Conservation (phyloP, 2,329 filamentous ascomycete genomes). For the Annulohypoxylon truncatum region DNA sequence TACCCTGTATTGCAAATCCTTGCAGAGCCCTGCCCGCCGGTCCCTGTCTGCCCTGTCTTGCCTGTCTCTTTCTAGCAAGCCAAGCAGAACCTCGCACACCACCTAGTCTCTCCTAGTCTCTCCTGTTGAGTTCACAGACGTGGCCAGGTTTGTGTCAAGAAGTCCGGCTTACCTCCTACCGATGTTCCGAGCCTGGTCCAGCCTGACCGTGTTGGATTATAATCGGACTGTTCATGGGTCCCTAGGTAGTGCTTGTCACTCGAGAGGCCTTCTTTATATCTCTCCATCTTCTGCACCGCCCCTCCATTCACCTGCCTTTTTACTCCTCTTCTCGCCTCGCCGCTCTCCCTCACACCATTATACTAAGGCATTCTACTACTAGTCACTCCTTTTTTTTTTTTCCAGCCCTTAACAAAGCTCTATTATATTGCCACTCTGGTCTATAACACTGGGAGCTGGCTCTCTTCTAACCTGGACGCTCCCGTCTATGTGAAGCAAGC, state of each 20-base stretch:
- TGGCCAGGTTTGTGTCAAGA: conserved; percentile 59
- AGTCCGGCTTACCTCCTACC: conserved; percentile 64
- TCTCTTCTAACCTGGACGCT: conserved; percentile 60
- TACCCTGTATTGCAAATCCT: conserved; percentile 53
- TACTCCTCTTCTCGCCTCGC: conserved; percentile 58
- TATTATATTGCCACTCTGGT: conserved; percentile 57
- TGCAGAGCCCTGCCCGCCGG: conserved; percentile 47
- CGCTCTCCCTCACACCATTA: conserved; percentile 56
- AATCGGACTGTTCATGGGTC: conserved; percentile 53
- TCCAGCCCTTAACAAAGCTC: conserved; percentile 48
- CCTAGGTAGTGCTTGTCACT: conserved; percentile 57
- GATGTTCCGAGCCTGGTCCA: conserved; percentile 62
- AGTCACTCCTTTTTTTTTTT: conserved; percentile 65
- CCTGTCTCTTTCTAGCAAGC: conserved; percentile 53
- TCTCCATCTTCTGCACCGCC: conserved; percentile 62
- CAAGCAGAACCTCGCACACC: conserved; percentile 55
- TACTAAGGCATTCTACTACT: conserved; percentile 52
- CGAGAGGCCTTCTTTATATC: conserved; percentile 64
- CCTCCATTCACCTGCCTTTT: conserved; percentile 56
- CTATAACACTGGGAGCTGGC: conserved; percentile 66
- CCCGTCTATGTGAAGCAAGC: conserved; percentile 52
- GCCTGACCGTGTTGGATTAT: conserved; percentile 57
- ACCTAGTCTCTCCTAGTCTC: conserved; percentile 32
- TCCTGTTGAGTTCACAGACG: conserved; percentile 47
- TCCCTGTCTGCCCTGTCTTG: conserved; percentile 47